Percentiles rank a stretch among this genome's conserved stretches.
phyloP scores from a whole-genome alignment of 1,139 yeast genomes.

The Sugiyamaella pinicola region DNA sequence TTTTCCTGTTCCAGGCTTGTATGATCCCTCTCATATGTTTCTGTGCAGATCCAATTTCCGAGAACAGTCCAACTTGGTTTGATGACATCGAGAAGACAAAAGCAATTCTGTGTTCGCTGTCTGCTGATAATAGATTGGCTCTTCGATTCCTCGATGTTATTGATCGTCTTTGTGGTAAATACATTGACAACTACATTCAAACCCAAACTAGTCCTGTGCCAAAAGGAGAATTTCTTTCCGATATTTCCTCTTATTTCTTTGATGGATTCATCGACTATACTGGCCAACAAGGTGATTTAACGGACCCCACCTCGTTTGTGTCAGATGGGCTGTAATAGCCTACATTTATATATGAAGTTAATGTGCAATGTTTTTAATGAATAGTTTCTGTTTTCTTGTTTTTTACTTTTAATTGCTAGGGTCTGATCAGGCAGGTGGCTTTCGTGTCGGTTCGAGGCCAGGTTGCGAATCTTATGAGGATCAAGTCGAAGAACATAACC shows the following conservation, averaged over 20 bases:
- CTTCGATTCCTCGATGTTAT: slow-evolving; percentile 53
- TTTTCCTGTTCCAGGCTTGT: slow-evolving; percentile 62
- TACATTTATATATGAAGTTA: background rate
- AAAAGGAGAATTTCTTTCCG: slow-evolving; percentile 37
- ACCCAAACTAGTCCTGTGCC: slow-evolving; percentile 27
- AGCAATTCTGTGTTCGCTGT: slow-evolving; percentile 45
- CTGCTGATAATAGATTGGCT: slow-evolving; percentile 53
- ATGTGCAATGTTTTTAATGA: slow-evolving; percentile 9
- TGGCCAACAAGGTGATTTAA: slow-evolving; percentile 10
- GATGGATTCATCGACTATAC: slow-evolving; percentile 28
- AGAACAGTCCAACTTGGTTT: slow-evolving; percentile 51
- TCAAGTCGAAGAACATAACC: too few species aligned
- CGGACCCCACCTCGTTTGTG: slow-evolving; percentile 5
- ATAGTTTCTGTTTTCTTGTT: background rate
- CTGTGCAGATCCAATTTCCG: slow-evolving; percentile 52
- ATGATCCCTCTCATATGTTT: slow-evolving; percentile 58
- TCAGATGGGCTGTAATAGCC: slow-evolving; percentile 5
- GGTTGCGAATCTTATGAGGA: too few species aligned
- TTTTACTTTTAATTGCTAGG: background rate
- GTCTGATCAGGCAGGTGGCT: background rate
- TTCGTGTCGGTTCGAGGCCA: too few species aligned
- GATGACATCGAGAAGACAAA: slow-evolving; percentile 52
- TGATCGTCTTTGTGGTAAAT: slow-evolving; percentile 46
- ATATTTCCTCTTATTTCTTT: slow-evolving; percentile 38
- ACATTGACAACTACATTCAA: slow-evolving; percentile 30